Conservation (phyloP, 768 basidiomycete genomes). For the Neoboletus brunneissimus region DNA sequence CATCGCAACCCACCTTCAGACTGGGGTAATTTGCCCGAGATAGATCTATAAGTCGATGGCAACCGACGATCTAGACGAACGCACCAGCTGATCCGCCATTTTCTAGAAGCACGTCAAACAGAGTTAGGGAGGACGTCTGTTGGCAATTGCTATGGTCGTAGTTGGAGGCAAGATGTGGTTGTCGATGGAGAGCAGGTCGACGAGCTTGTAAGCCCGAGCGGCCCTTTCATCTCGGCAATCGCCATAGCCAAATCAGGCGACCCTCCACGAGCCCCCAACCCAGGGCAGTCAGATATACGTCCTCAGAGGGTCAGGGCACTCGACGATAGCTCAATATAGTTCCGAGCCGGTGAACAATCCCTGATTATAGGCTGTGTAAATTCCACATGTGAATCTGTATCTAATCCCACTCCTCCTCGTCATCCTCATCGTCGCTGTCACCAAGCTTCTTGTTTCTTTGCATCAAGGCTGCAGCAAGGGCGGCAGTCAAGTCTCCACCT, state of each 20-base stretch:
- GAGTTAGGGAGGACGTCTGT: neutral
- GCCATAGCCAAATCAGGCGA: slow-evolving; percentile 28
- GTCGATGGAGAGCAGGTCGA: slow-evolving; percentile 8
- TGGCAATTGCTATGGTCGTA: neutral
- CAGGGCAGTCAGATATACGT: slow-evolving; percentile 7
- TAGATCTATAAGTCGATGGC: slow-evolving; percentile 15
- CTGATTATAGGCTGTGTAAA: slow-evolving; percentile 11
- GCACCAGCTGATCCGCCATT: slow-evolving; percentile 60
- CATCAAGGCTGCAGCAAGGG: slow-evolving; percentile 78
- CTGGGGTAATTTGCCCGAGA: slow-evolving; percentile 30
- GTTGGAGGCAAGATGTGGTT: slow-evolving; percentile 2
- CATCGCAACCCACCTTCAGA: slow-evolving; percentile 49
- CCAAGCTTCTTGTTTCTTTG: slow-evolving; percentile 85
- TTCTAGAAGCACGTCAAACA: slow-evolving; percentile 19
- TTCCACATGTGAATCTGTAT: slow-evolving; percentile 4
- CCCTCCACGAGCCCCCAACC: slow-evolving; percentile 6
- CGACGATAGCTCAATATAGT: neutral
- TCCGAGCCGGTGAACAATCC: neutral
- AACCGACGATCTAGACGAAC: slow-evolving; percentile 22
- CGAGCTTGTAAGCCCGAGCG: slow-evolving; percentile 1
- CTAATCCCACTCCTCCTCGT: slow-evolving; percentile 63
- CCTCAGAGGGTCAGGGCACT: neutral
- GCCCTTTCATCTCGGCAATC: slow-evolving; percentile 35
- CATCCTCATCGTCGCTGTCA: slow-evolving; percentile 80
- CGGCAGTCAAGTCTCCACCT: slow-evolving; percentile 75